These are phyloP conservation scores for Clarkia xantiana DNA, from an alignment of 345 rosid genomes.

Conservation along the genomic window DNA sequence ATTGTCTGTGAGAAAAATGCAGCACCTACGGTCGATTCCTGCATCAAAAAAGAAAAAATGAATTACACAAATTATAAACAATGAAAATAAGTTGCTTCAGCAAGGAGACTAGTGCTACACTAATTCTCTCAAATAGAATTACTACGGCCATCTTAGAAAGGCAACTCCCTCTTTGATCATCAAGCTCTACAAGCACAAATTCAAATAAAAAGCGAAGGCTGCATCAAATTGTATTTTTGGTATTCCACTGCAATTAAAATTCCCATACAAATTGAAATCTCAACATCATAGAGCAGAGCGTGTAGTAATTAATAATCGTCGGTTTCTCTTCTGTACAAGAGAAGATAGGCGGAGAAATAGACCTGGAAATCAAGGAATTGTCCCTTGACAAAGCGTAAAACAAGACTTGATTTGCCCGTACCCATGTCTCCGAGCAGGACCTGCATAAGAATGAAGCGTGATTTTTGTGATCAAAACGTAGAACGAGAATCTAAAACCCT, in stretches of 20 bases:
- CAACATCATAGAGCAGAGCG: background rate
- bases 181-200: background rate
- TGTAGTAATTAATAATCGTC: background rate
- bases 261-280: background rate
- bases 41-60: slow-evolving; percentile 1
- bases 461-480: too few relatives aligned
- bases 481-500: too few relatives aligned
- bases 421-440: slow-evolving; percentile 59
- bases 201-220: background rate
- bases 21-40: slow-evolving; percentile 60
- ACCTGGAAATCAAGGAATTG: slow-evolving; percentile 55
- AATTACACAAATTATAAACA: background rate
- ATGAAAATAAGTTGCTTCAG: background rate
- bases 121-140: background rate
- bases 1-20: slow-evolving; percentile 54
- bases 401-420: slow-evolving; percentile 46
- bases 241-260: background rate
- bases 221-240: too few relatives aligned
- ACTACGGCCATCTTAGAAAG: background rate
- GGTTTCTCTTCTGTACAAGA: background rate
- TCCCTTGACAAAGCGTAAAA: slow-evolving; percentile 44
- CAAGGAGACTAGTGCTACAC: too few relatives aligned
- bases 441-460: slow-evolving; percentile 10
- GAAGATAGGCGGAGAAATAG: background rate
- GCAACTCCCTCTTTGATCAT: background rate